Evolutionary conservation across 2,329 filamentous ascomycete species (phyloP).

Genomic region (Fusarium mundagurra): DNA sequence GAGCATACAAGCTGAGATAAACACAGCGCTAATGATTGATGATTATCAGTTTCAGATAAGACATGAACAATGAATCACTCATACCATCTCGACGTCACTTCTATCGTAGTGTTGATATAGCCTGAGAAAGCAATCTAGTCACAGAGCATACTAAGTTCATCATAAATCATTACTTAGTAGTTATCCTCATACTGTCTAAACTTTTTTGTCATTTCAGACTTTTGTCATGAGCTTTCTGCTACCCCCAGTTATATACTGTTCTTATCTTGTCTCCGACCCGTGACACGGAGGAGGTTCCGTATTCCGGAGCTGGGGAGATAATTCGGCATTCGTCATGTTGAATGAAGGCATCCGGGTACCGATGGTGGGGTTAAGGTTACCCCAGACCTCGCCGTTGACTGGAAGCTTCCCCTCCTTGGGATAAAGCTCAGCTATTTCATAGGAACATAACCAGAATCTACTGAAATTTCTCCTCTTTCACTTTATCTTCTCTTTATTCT

Average conservation of each 20-base stretch:
- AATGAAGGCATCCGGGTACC: conserved; percentile 14
- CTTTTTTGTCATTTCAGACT: background rate
- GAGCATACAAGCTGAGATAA: background rate
- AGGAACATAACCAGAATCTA: conserved; percentile 1
- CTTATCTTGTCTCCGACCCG: conserved; percentile 6
- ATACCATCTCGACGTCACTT: background rate
- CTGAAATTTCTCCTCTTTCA: conserved; percentile 5
- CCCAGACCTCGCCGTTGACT: conserved; percentile 20
- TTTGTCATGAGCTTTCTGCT: background rate
- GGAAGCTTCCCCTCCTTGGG: conserved; percentile 34
- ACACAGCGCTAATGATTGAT: background rate
- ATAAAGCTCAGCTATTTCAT: conserved; percentile 20
- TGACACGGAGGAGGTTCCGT: conserved; percentile 29
- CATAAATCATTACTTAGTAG: background rate
- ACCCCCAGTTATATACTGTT: background rate
- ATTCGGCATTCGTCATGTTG: conserved; percentile 36
- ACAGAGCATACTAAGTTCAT: background rate
- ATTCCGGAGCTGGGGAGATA: conserved; percentile 36
- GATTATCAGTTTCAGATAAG: background rate
- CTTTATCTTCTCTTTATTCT: background rate
- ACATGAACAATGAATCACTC: background rate
- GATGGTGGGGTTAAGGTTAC: conserved; percentile 33
- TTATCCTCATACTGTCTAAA: background rate
- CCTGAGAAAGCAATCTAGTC: background rate
- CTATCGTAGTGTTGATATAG: background rate